These are phyloP conservation scores for Chenopodium formosanum DNA, from an alignment of 148 eudicot genomes.

Conservation along the genomic window DNA sequence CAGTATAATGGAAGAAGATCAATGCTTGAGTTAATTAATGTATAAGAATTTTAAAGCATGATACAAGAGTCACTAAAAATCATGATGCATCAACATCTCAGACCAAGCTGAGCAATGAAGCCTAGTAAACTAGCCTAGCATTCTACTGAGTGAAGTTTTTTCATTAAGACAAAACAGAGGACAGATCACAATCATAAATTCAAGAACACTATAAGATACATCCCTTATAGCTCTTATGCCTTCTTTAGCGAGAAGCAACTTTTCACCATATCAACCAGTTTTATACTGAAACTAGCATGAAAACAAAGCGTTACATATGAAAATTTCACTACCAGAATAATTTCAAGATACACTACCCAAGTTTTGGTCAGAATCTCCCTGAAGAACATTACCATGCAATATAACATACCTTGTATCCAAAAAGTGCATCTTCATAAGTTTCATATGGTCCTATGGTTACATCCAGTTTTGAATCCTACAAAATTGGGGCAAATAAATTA, in stretches of 20 bases:
- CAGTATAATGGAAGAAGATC: background rate
- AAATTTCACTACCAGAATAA: background rate
- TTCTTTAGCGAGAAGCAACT: background rate
- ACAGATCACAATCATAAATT: background rate
- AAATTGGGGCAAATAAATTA: background rate
- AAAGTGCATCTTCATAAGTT: constrained; percentile 67
- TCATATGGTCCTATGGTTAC: constrained; percentile 72
- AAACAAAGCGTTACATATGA: background rate
- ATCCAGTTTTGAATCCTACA: constrained; percentile 75
- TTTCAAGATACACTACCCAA: background rate
- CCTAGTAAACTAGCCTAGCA: background rate
- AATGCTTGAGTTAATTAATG: background rate
- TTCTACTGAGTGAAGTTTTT: background rate
- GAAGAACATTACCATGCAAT: background rate
- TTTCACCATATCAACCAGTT: background rate
- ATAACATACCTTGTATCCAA: constrained; percentile 84
- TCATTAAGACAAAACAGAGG: background rate
- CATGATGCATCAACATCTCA: background rate
- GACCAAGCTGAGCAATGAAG: background rate
- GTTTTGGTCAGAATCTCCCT: background rate
- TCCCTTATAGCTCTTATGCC: background rate
- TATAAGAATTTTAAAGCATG: background rate
- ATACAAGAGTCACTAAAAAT: background rate
- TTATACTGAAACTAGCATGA: background rate
- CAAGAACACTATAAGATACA: background rate